A percentile compares a stretch with the other conserved stretches of the same genome.
Conservation (phyloP, 2,329 filamentous ascomycete genomes). For the Xylariaceae sp. region DNA sequence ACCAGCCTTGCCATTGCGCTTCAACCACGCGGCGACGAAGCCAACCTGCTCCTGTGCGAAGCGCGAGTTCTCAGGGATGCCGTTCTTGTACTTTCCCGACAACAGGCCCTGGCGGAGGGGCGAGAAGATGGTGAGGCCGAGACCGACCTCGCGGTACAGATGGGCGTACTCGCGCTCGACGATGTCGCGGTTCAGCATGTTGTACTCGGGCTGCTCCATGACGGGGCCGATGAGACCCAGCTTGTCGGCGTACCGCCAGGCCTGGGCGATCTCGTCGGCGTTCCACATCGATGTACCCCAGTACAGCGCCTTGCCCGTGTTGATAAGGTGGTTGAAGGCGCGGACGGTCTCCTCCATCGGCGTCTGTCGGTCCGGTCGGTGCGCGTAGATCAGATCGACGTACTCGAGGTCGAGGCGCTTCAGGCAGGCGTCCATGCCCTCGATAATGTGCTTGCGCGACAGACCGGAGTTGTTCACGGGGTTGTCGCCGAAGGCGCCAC, state of each 20-base stretch:
- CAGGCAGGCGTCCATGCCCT: constrained; percentile 57
- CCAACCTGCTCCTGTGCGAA: constrained; percentile 47
- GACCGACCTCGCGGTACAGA: constrained; percentile 54
- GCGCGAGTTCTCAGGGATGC: constrained; percentile 38
- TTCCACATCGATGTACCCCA: constrained; percentile 67
- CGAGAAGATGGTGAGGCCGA: constrained; percentile 58
- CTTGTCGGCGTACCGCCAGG: constrained; percentile 55
- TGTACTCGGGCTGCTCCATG: constrained; percentile 64
- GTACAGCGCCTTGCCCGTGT: constrained; percentile 62
- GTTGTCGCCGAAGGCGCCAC: constrained; percentile 53
- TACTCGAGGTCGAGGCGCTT: constrained; percentile 53
- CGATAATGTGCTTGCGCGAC: constrained; percentile 63
- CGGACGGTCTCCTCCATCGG: constrained; percentile 67
- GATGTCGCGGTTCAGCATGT: constrained; percentile 54
- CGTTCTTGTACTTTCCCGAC: constrained; percentile 62
- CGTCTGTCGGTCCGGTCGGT: constrained; percentile 60
- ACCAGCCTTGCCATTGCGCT: constrained; percentile 44
- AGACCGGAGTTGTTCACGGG: constrained; percentile 62
- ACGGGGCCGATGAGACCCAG: constrained; percentile 57
- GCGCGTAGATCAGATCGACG: constrained; percentile 64
- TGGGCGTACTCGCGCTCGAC: constrained; percentile 59
- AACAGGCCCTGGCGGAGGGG: constrained; percentile 56
- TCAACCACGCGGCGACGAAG: constrained; percentile 50
- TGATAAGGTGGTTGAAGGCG: constrained; percentile 65
- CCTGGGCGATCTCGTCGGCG: constrained; percentile 59